Evolutionary conservation across 768 basidiomycete species (phyloP), one percentile per base, ranked within the genome.

Genomic region (Tubosaeta sp.): DNA sequence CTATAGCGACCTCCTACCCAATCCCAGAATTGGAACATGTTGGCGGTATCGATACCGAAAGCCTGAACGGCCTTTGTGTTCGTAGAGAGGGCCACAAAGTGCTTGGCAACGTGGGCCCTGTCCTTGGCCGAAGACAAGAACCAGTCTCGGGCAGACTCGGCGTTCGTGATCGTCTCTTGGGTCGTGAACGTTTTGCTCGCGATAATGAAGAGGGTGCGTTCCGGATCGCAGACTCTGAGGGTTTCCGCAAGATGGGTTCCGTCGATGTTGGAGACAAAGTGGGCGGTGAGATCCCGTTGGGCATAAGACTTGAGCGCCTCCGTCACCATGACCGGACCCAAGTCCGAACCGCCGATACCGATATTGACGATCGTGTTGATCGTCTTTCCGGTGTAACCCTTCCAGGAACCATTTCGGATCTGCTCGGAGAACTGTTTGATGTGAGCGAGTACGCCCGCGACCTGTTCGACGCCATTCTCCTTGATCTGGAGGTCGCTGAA

Each of bases 11-110:
- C 97, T 56, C 97, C 97, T 57, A 99, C 97, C 97, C 97, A 99
- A 72, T 98, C 97, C 95, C 95, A 99, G 83, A 99, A 98, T 67
- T 88, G 85, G 83, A 99, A 99, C 95, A 99, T 99, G 76, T 97
- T 97, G 60, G 80, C 79, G 54, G 84, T 70, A 43, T 86, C 77
- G 65, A 99, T 99, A 38, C 97, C 97, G 65, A 99, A 99, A 3
- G 79, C 83, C 16, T 91, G 89, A 51, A 98, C 97, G 11, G 90
- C 92, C 66, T 85, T 81, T 47, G 92, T 92, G 72, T 99, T 99
- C 52, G 97, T 99, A 64, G 91, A 94, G 52, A 99, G 84, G 4
- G 97, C 97, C 37, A 97, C 95, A 67, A 99, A 99, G 77, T 99
- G 97, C 75, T 97, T 98, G 55, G 95, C 93, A 55, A 98, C 91